Conservation (phyloP, 2,329 filamentous ascomycete genomes). For the Teratosphaeria zuluensis region DNA sequence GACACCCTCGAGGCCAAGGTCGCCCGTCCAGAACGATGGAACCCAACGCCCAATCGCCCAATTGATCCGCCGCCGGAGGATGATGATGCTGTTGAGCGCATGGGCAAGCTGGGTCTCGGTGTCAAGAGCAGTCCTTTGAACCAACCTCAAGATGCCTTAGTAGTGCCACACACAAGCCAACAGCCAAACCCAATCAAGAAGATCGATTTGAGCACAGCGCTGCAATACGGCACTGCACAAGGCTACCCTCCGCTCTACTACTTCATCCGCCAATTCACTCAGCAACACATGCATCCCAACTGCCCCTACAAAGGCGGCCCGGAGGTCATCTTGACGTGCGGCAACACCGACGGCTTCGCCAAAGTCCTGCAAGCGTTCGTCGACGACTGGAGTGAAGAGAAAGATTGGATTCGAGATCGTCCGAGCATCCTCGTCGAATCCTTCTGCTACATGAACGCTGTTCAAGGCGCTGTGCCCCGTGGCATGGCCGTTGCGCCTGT, state of each 20-base stretch:
- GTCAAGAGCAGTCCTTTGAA: conserved; percentile 22
- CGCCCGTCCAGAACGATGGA: conserved; percentile 64
- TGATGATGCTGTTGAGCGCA: conserved; percentile 15
- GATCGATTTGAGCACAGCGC: conserved; percentile 70
- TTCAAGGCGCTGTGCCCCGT: conserved; percentile 56
- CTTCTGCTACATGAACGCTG: conserved; percentile 70
- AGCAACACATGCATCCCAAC: conserved; percentile 67
- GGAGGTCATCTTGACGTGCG: conserved; percentile 70
- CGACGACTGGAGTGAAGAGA: conserved; percentile 62
- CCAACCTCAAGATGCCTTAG: conserved; percentile 37
- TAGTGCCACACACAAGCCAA: conserved; percentile 59
- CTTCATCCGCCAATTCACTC: conserved; percentile 70
- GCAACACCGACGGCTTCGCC: conserved; percentile 74
- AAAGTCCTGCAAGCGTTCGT: conserved; percentile 69
- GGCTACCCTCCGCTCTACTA: conserved; percentile 71
- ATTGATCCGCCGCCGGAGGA: conserved; percentile 35
- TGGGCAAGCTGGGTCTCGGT: conserved; percentile 12
- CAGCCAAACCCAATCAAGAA: conserved; percentile 53
- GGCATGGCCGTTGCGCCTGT: conserved; percentile 67
- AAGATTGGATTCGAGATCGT: conserved; percentile 57
- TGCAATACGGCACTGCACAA: conserved; percentile 78
- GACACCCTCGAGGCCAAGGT: conserved; percentile 80
- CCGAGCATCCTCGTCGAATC: conserved; percentile 71
- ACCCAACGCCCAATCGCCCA: conserved; percentile 56
- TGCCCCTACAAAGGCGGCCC: conserved; percentile 68